These are phyloP conservation scores for Alternaria postmessia DNA, from an alignment of 2,329 filamentous ascomycete genomes.

Conservation along the genomic window DNA sequence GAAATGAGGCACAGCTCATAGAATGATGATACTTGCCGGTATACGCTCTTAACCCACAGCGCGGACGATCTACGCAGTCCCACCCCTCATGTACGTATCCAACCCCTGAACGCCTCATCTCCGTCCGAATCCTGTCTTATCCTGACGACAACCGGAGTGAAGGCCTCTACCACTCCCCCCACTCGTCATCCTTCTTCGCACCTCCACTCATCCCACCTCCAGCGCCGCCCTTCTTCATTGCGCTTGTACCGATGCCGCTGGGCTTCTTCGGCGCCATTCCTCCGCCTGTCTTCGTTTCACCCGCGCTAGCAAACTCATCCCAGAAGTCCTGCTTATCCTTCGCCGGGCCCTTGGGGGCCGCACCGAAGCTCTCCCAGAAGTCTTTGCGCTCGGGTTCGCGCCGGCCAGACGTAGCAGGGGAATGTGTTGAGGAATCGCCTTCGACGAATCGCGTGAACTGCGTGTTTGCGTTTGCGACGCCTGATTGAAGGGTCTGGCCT, in stretches of 20 bases:
- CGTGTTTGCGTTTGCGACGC: conserved; percentile 78
- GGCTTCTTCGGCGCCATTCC: conserved; percentile 48
- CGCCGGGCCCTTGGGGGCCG: conserved; percentile 61
- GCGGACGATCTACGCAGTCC: neutral
- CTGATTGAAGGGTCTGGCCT: conserved; percentile 69
- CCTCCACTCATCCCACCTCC: conserved; percentile 27
- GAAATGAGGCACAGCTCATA: neutral
- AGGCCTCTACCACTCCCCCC: conserved; percentile 61
- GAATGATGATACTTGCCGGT: neutral
- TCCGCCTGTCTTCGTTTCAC: conserved; percentile 30
- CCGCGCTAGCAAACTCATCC: conserved; percentile 56
- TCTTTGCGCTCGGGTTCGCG: conserved; percentile 68
- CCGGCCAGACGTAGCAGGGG: conserved; percentile 30
- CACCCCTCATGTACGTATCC: conserved; percentile 2
- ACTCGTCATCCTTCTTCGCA: conserved; percentile 63
- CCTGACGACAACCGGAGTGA: neutral
- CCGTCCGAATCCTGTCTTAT: neutral
- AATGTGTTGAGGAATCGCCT: conserved; percentile 57
- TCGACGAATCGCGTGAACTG: conserved; percentile 89
- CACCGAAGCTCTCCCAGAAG: conserved; percentile 72
- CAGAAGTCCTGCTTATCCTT: conserved; percentile 63
- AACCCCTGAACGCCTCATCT: conserved; percentile 11
- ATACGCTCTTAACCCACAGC: conserved; percentile 1
- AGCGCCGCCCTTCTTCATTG: conserved; percentile 63
- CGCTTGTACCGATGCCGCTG: conserved; percentile 68